Percentiles rank a stretch among this genome's conserved stretches.
These are phyloP conservation scores for Xanthoconium purpureum DNA, from an alignment of 768 basidiomycete species.

Conservation along the genomic window DNA sequence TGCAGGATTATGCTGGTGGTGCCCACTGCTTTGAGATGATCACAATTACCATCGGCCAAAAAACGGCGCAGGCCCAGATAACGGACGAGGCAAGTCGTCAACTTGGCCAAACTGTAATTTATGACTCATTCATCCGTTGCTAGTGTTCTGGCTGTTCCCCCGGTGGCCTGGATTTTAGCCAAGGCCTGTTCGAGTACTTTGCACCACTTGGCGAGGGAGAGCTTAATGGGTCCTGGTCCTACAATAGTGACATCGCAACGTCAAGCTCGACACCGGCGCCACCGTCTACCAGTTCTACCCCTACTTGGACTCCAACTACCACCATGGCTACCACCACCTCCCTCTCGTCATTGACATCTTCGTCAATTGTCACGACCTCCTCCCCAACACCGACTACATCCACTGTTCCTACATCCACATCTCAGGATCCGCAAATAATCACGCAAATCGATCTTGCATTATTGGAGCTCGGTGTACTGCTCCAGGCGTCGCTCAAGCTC, in stretches of 20 bases:
- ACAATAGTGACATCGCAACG: slow-evolving; percentile 22
- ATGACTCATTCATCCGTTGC: neutral
- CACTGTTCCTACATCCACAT: slow-evolving; percentile 15
- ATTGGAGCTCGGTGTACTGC: slow-evolving; percentile 22
- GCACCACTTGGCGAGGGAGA: slow-evolving; percentile 34
- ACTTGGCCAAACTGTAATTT: neutral
- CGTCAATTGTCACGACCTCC: neutral
- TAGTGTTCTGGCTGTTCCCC: slow-evolving; percentile 40
- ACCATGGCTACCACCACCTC: slow-evolving; percentile 10
- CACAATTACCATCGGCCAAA: slow-evolving; percentile 39
- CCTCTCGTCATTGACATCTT: slow-evolving; percentile 3
- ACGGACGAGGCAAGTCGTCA: slow-evolving; percentile 39
- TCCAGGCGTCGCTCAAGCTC: slow-evolving; percentile 12
- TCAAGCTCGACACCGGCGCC: slow-evolving; percentile 21
- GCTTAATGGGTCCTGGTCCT: slow-evolving; percentile 41
- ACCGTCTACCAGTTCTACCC: slow-evolving; percentile 20
- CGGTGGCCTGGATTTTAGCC: slow-evolving; percentile 46
- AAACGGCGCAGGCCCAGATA: slow-evolving; percentile 41
- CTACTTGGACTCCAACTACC: slow-evolving; percentile 19
- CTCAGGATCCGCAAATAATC: slow-evolving; percentile 21
- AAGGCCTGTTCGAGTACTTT: slow-evolving; percentile 44
- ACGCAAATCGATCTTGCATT: slow-evolving; percentile 25
- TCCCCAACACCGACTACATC: slow-evolving; percentile 1
- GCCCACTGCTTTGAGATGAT: slow-evolving; percentile 44
- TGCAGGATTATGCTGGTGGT: slow-evolving; percentile 40